These are phyloP conservation scores for Cymbidium sinense DNA, from an alignment of 106 monocot species.

Conservation along the genomic window DNA sequence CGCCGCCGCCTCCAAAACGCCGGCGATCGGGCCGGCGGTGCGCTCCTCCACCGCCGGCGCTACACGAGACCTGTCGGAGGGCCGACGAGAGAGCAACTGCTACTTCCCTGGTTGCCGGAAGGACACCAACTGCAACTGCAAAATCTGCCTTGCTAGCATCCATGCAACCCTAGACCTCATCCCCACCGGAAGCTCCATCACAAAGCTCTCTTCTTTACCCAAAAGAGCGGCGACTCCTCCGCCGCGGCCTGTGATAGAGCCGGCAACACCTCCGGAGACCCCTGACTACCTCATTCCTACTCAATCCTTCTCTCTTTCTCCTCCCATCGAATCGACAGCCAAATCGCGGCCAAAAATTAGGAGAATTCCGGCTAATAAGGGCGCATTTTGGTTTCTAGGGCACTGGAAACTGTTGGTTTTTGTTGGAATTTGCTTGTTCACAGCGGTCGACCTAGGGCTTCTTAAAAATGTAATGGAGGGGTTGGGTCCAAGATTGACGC, in stretches of 20 bases:
- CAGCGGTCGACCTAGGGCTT: slow-evolving; percentile 31
- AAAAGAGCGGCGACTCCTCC: not conserved
- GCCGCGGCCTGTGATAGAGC: not conserved
- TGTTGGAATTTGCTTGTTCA: slow-evolving; percentile 15
- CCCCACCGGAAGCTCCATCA: slow-evolving; percentile 20
- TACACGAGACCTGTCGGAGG: slow-evolving; percentile 7
- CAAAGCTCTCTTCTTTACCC: slow-evolving; percentile 13
- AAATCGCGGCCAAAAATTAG: slow-evolving; percentile 28
- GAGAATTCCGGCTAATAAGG: slow-evolving; percentile 2
- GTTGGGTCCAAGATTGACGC: slow-evolving; percentile 31
- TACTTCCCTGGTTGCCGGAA: slow-evolving; percentile 85
- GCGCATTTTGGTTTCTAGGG: slow-evolving; percentile 3
- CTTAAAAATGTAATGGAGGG: slow-evolving; percentile 11
- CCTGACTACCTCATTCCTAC: slow-evolving; percentile 2
- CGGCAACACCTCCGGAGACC: slow-evolving; percentile 6
- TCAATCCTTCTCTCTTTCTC: slow-evolving; percentile 16
- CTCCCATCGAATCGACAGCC: slow-evolving; percentile 26
- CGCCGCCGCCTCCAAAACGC: slow-evolving; percentile 6
- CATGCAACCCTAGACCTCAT: slow-evolving; percentile 75
- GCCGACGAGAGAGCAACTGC: slow-evolving; percentile 19
- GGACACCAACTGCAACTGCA: slow-evolving; percentile 77
- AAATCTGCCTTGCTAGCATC: slow-evolving; percentile 89
- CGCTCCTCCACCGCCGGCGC: not conserved
- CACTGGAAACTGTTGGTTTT: slow-evolving; percentile 12
- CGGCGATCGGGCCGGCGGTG: not conserved